Base-by-base conservation (phyloP, 2,329 filamentous ascomycete genomes). In the Fusarium beomiforme region DNA sequence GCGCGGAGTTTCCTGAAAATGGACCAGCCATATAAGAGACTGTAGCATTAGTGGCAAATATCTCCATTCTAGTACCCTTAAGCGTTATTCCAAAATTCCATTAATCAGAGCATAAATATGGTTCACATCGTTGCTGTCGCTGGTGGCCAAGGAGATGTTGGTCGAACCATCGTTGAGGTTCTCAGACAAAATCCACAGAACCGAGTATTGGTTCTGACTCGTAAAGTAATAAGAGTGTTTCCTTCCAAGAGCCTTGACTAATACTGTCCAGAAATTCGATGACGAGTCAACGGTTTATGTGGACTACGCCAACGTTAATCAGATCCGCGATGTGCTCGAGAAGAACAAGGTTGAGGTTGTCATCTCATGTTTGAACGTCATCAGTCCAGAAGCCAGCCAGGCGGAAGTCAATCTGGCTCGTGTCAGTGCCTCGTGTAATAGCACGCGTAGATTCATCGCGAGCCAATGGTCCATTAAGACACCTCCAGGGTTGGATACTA, bases 21-120 rank as follows among this genome's bases (percentile, higher is more conserved):
- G 12, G 26, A 23, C 19, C 1, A 29, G 26, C 13, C 3, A 0
- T 44, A 14, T 29, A 26, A 19, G 0, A 7, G 5, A 9, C 4
- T 9, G 11, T 19, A 46, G 3, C 13, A 9, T 46, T n/a, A 8
- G 8, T 10, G 24, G 8, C 13, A 2, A 3, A 13, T n/a, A 0
- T 2, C 6, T n/a, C 0, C 6, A 19, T 19, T 17, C 1, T 26
- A 13, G 7, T n/a, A 13, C 17, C 19, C 5, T 11, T n/a, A 19
- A 16, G 13, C 19, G 23, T 0, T 5, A 19, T 26, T 14, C 13
- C 16, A 6, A 5, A 5, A 13, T 3, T n/a, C 9, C 11, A 8
- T 8, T 26, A 5, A n/a, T 44, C 23, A 29, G 8, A 29, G 8
- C 8, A 11, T 4, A 44, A 44, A n/a, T 8, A 44, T 44, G 23